Base-by-base conservation (phyloP, 139 green algal genomes). In the Astrephomene gubernaculifera region DNA sequence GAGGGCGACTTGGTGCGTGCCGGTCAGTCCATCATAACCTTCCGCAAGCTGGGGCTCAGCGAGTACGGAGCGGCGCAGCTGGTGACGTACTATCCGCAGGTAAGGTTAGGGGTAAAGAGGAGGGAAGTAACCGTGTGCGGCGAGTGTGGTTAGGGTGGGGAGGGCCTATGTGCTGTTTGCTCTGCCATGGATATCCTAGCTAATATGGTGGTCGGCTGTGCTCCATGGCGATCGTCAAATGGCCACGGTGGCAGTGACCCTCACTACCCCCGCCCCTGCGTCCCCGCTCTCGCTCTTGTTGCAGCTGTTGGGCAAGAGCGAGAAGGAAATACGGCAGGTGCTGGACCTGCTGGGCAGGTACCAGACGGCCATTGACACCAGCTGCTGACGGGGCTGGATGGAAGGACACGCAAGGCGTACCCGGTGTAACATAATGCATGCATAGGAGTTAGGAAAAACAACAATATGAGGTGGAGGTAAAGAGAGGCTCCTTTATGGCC, bases 301-400 rank as follows among this genome's bases (percentile, higher is more conserved):
- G 74, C 76, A 83, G 76, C 41, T 83, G n/a, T 43, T 83, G 39
- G 8, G 60, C 60, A 83, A 73, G 76, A n/a, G 24, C 3, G 76
- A 83, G 41, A 29, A 45, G 41, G 60, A 83, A 29, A 72, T 83
- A 7, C 41, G 39, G 17, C 7, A 25, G 19, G 36, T 54, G 33
- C 25, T 83, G 4, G 25, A 5, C n/a, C 22, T 83, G 39, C 60
- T 83, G 6, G 39, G 60, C 5, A 29, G 60, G 6, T 83, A 64
- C 76, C 76, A 83, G 41, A 44, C n/a, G 19, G 41, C 41, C 39
- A 41, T 82, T 10, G 74, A 82, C 12, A 41, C 43, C 17, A 31
- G 70, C 12, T 78, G 71, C 71, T 65, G 31, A 63, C 0, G 29
- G 63, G n/a, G 8, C 25, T 41, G 29, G 22, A 60, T 14, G 41